Base-by-base conservation (phyloP, 306 rosid genomes). In the Malus domestica region DNA sequence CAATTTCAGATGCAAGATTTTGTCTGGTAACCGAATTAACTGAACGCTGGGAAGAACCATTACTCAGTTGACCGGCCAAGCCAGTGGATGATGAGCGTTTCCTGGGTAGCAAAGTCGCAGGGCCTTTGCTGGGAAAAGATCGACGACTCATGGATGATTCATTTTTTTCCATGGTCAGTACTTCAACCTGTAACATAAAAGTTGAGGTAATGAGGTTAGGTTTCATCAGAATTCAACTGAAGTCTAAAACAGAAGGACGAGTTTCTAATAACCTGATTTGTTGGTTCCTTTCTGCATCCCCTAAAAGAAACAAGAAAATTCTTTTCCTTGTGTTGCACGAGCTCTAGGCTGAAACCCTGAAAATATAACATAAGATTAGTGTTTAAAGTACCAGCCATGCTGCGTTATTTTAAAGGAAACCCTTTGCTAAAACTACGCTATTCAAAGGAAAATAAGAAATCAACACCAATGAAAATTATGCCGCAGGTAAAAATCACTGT, bases 241-340 rank as follows among this genome's bases (percentile, higher is more conserved):
- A 15, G 55, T 49, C 20, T 4, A 49, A 49, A 75, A 46, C 19
- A 68, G 63, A 80, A 59, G 12, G 52, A 62, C 10, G 59, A 66
- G 18, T 63, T 79, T 72, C 71, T 22, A 66, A 44, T 30, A 63
- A 93, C 98, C 98, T 91, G 96, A 86, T 93, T 92, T 78, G 97
- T 88, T 58, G 94, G 84, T 76, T 93, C 98, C 81, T 91, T 93
- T 80, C 85, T 93, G 83, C 86, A 88, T 79, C 98, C 97, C 78
- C 98, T 97, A 86, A 93, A 93, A 68, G 97, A 97, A 78, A 93
- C 91, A 71, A 93, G 97, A 86, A 88, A 93, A 82, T 93, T 94
- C 73, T 90, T 93, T 72, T 93, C 97, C 82, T 93, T 91, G 82
- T 87, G 93, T 79, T 87, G 97, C 81, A 88, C 90, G 33, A 80